phyloP scores from a whole-genome alignment of 1,284 basidiomycete genomes.

The Ustilago lituana region DNA sequence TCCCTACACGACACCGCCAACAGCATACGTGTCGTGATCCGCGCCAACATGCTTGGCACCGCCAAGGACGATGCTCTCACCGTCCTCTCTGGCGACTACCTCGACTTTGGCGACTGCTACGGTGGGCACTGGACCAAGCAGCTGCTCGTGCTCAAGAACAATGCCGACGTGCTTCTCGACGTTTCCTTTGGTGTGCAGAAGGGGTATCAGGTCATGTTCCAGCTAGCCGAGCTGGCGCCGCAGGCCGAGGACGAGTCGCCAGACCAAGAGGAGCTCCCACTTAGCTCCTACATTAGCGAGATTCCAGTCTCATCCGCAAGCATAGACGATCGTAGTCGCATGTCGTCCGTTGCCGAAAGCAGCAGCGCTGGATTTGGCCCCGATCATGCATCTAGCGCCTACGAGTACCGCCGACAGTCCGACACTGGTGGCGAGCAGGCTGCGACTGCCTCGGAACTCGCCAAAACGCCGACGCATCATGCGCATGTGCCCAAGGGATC shows the following conservation, averaged over 20 bases:
- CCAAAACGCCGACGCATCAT: constrained; percentile 55
- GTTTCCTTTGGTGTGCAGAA: constrained; percentile 69
- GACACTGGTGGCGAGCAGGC: constrained; percentile 20
- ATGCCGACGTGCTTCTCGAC: constrained; percentile 69
- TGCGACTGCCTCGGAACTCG: constrained; percentile 41
- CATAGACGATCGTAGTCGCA: constrained; percentile 28
- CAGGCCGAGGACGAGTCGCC: constrained; percentile 43
- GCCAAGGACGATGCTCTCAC: constrained; percentile 68
- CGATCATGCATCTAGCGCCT: constrained; percentile 29
- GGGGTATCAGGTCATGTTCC: constrained; percentile 69
- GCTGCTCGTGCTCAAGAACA: constrained; percentile 69
- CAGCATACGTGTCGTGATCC: constrained; percentile 56
- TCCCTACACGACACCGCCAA: constrained; percentile 60
- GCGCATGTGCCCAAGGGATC: constrained; percentile 41
- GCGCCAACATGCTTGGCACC: constrained; percentile 64
- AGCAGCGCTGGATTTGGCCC: constrained; percentile 28
- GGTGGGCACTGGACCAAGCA: constrained; percentile 70
- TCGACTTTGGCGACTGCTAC: constrained; percentile 70
- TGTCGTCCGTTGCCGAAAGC: constrained; percentile 32
- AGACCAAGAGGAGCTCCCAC: constrained; percentile 42
- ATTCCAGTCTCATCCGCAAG: constrained; percentile 38
- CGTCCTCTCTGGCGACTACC: constrained; percentile 68
- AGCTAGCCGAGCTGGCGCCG: constrained; percentile 68
- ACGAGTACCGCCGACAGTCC: constrained; percentile 18
- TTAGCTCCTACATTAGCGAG: constrained; percentile 37